These are phyloP conservation scores for Leptosphaerulina australis DNA, from an alignment of 2,329 filamentous ascomycete species.

Conservation along the genomic window DNA sequence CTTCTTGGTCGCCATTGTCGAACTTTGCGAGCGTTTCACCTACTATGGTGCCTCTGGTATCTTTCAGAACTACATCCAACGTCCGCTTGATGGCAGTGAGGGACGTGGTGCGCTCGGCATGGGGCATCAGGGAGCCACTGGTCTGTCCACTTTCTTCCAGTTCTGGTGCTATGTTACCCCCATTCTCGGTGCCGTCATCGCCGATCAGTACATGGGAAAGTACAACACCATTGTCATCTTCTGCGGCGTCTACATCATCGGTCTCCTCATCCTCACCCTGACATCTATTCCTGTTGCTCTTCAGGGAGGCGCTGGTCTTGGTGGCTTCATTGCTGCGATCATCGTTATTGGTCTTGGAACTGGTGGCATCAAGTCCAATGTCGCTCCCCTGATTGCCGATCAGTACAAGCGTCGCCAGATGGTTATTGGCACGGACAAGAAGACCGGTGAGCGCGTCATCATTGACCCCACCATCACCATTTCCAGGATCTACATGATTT, in stretches of 20 bases:
- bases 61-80: conserved; percentile 59
- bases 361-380: conserved; percentile 83
- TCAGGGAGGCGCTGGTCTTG: conserved; percentile 64
- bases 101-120: conserved; percentile 52
- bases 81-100: conserved; percentile 45
- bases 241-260: conserved; percentile 67
- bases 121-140: conserved; percentile 54
- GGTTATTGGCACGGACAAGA: conserved; percentile 50
- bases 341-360: conserved; percentile 75
- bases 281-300: conserved; percentile 71
- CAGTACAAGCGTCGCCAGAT: conserved; percentile 54
- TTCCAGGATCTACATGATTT: conserved; percentile 63
- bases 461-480: conserved; percentile 57
- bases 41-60: conserved; percentile 55
- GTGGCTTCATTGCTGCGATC: conserved; percentile 65
- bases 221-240: conserved; percentile 75
- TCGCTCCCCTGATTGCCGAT: conserved; percentile 60
- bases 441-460: conserved; percentile 54
- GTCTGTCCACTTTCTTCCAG: conserved; percentile 55
- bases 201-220: conserved; percentile 73
- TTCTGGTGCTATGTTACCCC: conserved; percentile 52
- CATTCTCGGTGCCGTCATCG: conserved; percentile 58
- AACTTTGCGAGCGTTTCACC: conserved; percentile 59
- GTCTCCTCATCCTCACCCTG: conserved; percentile 69
- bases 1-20: conserved; percentile 57